phyloP scores from a whole-genome alignment of 1,284 basidiomycete genomes.

The Irpex lacteus region DNA sequence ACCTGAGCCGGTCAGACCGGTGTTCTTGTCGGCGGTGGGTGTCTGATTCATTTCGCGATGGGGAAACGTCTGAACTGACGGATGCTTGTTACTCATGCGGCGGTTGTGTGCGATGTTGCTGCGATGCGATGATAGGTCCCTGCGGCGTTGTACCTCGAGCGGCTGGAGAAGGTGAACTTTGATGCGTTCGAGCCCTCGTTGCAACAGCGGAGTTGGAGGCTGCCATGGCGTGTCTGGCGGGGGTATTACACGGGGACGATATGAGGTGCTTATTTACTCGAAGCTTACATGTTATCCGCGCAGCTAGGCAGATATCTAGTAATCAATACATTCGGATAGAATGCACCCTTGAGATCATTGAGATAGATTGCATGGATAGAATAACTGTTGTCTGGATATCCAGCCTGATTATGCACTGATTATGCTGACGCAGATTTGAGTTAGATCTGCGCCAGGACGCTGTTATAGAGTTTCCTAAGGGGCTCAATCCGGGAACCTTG shows the following conservation, averaged over 20 bases:
- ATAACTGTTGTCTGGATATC: background rate
- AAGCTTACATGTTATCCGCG: background rate
- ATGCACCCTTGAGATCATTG: background rate
- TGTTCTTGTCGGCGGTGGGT: slow-evolving; percentile 79
- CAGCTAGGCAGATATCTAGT: background rate
- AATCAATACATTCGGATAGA: background rate
- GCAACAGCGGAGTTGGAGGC: slow-evolving; percentile 77
- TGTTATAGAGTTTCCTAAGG: background rate
- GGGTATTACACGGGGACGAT: slow-evolving; percentile 60
- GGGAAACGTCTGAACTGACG: slow-evolving; percentile 1
- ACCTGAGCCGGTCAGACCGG: slow-evolving; percentile 65
- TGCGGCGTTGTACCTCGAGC: slow-evolving; percentile 67
- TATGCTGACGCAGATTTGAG: background rate
- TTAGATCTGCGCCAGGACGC: slow-evolving; percentile 1
- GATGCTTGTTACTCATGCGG: background rate
- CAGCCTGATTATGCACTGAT: background rate
- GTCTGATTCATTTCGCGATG: slow-evolving; percentile 13
- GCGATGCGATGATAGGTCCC: slow-evolving; percentile 54
- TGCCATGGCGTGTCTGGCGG: slow-evolving; percentile 86
- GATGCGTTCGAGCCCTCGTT: slow-evolving; percentile 77
- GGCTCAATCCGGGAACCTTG: background rate
- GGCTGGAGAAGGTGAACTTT: slow-evolving; percentile 79
- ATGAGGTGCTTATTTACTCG: slow-evolving; percentile 29
- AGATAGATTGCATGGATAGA: background rate
- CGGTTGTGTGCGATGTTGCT: background rate